Evolutionary conservation across 805 yeast genomes (phyloP), one percentile per base, ranked within the genome.

Genomic region (Cyberlindnera saturnus): DNA sequence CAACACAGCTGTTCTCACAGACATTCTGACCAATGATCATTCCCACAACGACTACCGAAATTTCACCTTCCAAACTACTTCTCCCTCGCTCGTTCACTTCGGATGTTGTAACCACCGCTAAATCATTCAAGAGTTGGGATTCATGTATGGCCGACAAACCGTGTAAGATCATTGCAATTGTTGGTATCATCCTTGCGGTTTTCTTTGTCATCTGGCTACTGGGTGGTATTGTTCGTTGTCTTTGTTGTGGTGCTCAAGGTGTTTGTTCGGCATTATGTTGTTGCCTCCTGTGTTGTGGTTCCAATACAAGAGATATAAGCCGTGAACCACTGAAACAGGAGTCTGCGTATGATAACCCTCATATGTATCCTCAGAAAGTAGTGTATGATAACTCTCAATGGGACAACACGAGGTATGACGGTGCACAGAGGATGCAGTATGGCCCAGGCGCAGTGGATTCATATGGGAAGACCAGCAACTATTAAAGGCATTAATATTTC

Each of bases 121-220:
- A 67, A 26, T 61, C 84, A 6, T 82, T 82, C 67, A 75, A 69
- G 55, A 51, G 60, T 41, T 86, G 95, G 93, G 78, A 81, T 56
- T 75, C 86, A 3, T 86, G 95, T 63, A 85, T 84, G 91, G 82
- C 73, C 56, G 82, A 84, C 61, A 79, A 65, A 36, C 70, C 80
- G 38, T 86, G 95, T 63, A 86, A 86, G 57, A 76, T 85, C 44
- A 75, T 82, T 17, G 90, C 86, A 4, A 85, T 86, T 36, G 86
- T 84, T 13, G 82, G 85, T 3, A 81, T 85, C 3, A 76, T 68
- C 0, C 55, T 86, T 11, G 91, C 81, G 0, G 68, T 59, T 0
- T 51, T 86, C 3, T 45, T 83, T 0, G 64, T 60, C 0, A 40
- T 83, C 6, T 81, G 89, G 84, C 45, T 83, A 4, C 16, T 82